Percentiles rank a stretch among this genome's conserved stretches.
Evolutionary conservation across 2,329 filamentous ascomycete species (phyloP).

Genomic region (Macrophomina tecta): DNA sequence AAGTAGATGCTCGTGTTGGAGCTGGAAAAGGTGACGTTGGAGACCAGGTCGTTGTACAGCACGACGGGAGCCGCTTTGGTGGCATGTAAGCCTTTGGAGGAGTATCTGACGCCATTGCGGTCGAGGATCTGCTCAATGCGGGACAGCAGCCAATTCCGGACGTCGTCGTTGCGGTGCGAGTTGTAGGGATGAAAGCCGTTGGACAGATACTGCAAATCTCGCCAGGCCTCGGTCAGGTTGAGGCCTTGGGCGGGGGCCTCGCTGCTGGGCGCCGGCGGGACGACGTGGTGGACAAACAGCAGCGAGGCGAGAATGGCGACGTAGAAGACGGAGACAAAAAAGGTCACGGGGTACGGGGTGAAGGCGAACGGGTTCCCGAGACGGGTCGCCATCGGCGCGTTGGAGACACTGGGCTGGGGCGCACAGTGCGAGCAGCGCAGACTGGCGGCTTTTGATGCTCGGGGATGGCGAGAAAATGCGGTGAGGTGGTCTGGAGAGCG

Average conservation of each 20-base stretch:
- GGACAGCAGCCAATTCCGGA: slow-evolving; percentile 75
- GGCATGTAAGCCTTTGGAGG: slow-evolving; percentile 32
- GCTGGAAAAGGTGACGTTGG: slow-evolving; percentile 76
- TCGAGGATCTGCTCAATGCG: slow-evolving; percentile 74
- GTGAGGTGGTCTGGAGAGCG: neutral
- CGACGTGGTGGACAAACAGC: slow-evolving; percentile 75
- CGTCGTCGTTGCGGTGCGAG: slow-evolving; percentile 78
- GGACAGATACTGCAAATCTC: slow-evolving; percentile 78
- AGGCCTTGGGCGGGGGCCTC: slow-evolving; percentile 63
- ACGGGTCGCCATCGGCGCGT: slow-evolving; percentile 30
- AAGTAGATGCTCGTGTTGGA: slow-evolving; percentile 72
- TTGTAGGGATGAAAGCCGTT: slow-evolving; percentile 86
- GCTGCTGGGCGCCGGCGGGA: slow-evolving; percentile 58
- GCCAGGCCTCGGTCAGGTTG: slow-evolving; percentile 86
- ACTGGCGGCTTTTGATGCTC: slow-evolving; percentile 1
- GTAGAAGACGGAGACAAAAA: slow-evolving; percentile 79
- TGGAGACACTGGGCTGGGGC: neutral
- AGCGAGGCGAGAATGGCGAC: slow-evolving; percentile 76
- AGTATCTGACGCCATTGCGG: slow-evolving; percentile 62
- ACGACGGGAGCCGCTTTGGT: slow-evolving; percentile 51
- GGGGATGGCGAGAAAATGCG: slow-evolving; percentile 16
- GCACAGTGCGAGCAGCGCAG: neutral
- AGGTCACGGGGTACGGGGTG: slow-evolving; percentile 77
- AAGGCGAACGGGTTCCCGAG: slow-evolving; percentile 68
- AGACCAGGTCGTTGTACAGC: slow-evolving; percentile 78